These are phyloP conservation scores for Westerdykella ornata DNA, from an alignment of 2,329 filamentous ascomycete genomes.

Conservation along the genomic window DNA sequence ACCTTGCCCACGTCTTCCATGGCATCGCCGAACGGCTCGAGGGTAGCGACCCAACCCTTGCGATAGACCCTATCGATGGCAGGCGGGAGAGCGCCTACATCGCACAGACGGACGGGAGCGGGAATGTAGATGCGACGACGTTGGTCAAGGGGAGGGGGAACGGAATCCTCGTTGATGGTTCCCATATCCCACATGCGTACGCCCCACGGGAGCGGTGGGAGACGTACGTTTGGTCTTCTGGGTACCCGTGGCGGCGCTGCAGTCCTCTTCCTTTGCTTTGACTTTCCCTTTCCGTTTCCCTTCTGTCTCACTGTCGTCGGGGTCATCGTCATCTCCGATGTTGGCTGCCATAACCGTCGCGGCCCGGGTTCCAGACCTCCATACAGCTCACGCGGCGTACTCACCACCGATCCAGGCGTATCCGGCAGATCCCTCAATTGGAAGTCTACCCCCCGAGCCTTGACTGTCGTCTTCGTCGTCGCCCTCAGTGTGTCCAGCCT, in stretches of 20 bases:
- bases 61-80: constrained; percentile 37
- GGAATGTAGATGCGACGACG: constrained; percentile 35
- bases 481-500: constrained; percentile 15
- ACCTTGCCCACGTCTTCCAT: neutral
- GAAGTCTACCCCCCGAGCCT: constrained; percentile 6
- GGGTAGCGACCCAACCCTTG: constrained; percentile 36
- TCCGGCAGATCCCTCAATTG: constrained; percentile 12
- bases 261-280: no score
- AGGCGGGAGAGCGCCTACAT: constrained; percentile 15
- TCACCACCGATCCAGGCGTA: constrained; percentile 24
- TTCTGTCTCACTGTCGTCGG: no score
- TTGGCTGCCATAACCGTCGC: neutral
- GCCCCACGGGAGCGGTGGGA: constrained; percentile 1
- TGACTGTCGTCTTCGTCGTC: neutral
- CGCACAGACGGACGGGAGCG: constrained; percentile 39
- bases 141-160: constrained; percentile 3
- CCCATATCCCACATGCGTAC: constrained; percentile 7
- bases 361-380: constrained; percentile 1
- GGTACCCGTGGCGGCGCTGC: no score
- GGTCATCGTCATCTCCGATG: neutral
- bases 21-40: constrained; percentile 3
- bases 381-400: constrained; percentile 29
- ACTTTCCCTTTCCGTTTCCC: no score
- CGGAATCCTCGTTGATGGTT: neutral
- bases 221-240: constrained; percentile 5